phyloP scores from a whole-genome alignment of 2,329 filamentous ascomycete species.

The Pestalotiopsis sp. region DNA sequence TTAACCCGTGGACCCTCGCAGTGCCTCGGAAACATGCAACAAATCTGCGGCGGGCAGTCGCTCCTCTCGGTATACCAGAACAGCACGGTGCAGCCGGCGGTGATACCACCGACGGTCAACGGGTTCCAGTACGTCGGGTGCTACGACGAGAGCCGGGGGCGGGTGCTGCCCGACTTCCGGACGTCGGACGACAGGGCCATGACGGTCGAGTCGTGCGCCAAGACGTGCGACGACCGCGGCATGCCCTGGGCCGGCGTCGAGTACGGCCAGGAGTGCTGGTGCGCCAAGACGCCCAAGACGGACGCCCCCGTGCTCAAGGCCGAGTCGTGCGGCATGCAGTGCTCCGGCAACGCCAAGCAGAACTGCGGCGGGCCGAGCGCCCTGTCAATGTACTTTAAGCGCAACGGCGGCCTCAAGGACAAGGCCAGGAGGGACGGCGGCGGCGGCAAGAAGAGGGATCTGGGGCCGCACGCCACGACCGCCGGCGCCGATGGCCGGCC shows the following conservation, averaged over 20 bases:
- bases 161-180: not conserved
- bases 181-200: not conserved
- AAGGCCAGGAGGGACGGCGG: not conserved
- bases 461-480: not conserved
- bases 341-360: not conserved
- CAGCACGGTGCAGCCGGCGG: not conserved
- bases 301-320: not conserved
- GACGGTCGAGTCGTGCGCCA: not conserved
- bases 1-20: too few species aligned
- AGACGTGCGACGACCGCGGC: not conserved
- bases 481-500: not conserved
- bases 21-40: not conserved
- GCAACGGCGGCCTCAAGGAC: not conserved
- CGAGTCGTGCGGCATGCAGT: not conserved
- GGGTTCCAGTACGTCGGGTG: not conserved
- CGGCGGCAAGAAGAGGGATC: not conserved
- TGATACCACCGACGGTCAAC: not conserved
- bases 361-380: not conserved
- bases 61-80: not conserved
- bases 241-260: not conserved
- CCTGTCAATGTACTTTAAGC: not conserved
- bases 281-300: not conserved
- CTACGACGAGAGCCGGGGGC: not conserved
- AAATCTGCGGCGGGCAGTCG: not conserved
- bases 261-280: slow-evolving; percentile 11